Evolutionary conservation across 768 basidiomycete species (phyloP), one percentile per base, ranked within the genome.

Genomic region (Tylopilus subfusipes): DNA sequence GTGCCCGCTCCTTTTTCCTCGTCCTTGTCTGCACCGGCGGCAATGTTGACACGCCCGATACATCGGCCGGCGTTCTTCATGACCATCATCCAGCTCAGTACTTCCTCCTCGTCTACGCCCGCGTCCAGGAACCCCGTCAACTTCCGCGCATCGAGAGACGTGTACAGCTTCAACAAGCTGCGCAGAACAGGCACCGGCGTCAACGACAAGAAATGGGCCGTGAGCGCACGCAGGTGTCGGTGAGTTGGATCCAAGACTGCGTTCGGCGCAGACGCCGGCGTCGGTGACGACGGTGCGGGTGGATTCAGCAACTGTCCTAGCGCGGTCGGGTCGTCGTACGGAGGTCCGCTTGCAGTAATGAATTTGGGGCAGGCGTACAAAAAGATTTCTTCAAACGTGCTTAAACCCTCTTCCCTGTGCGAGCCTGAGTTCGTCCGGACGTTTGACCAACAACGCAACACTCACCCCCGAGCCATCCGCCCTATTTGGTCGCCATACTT

Each of bases 31-130:
- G 69, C 24, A 68, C 76, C 63, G 78, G 88, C 38, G 76, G 74
- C 34, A 1, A 61, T 55, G 53, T 70, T 74, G 45, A 69, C 65
- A 2, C 68, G 64, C 1, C 65, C 88, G 78, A 68, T 83, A 54
- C 88, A 90, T 64, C 92, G 78, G 62, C 88, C 90, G 0, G 85
- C 84, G 58, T 89, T 86, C 77, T 99, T 98, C 74, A 97, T 82
- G 42, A 93, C 86, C 93, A 98, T 97, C 80, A 98, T 82, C 80
- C 96, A 90, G 73, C 95, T 90, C 54, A 99, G 79, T 66, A 98
- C 87, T 70, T 90, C 89, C 67, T 98, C 96, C 73, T 98, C 96
- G 59, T 90, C 90, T 42, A 82, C 84, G 0, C 68, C 70, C 2
- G 63, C 48, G 56, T 93, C 92, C 42, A 96, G 76, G 81, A 98